Base-by-base conservation (phyloP, 768 basidiomycete genomes). In the Tubosaeta sp. region DNA sequence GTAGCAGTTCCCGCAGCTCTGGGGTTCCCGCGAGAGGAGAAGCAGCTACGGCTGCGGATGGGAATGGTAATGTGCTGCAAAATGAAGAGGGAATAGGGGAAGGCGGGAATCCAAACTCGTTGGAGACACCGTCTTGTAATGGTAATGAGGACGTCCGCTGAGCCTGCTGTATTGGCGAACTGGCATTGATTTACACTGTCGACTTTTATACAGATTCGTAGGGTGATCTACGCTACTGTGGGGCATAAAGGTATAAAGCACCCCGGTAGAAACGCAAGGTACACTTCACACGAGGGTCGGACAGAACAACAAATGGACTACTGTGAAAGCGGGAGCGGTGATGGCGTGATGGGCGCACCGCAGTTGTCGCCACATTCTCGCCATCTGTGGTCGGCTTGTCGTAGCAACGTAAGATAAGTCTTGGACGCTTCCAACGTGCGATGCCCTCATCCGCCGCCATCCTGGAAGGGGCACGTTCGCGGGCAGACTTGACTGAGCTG, bases 391-490 rank as follows among this genome's bases (percentile, higher is more conserved):
- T 8, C 35, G 35, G n/a, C 34, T 22, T 35, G 16, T 35, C n/a
- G 37, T 37, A 37, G 39, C 41, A 42, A 42, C 22, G 41, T 42
- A 42, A 26, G 26, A 43, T 26, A 43, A 43, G 42, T 16, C 19
- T 31, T 31, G 41, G 42, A 42, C 37, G 33, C 27, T 38, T 51
- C 45, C 56, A 62, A 62, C 61, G 61, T 62, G 60, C 54, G 60
- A 43, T 43, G 42, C 14, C 27, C 42, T 4, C 29, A 29, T 16
- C 25, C 14, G 22, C 39, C 39, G 39, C 42, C 12, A 31, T 39
- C 19, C 5, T 39, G 25, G 42, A 29, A n/a, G 42, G 42, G 13
- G 54, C 61, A 62, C 57, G 61, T 62, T 62, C 34, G 57, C 46
- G 32, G 25, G 12, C 33, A 33, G 48, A 34, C 41, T 29, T 10